These are phyloP conservation scores for Euphorbia lathyris DNA, from an alignment of 345 rosid species.

Conservation along the genomic window DNA sequence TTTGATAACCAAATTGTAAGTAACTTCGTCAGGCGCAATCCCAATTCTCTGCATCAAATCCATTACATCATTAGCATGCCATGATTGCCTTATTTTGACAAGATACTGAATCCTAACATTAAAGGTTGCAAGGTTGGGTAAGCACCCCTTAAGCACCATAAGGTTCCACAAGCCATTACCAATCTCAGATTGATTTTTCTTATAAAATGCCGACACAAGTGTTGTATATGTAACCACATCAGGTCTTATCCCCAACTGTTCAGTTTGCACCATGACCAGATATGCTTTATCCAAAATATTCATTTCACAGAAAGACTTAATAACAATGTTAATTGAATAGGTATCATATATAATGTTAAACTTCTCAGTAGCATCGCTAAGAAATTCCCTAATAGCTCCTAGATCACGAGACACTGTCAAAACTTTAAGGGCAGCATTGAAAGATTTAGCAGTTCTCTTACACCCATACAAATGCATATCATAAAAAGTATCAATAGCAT, in stretches of 20 bases:
- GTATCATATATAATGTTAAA: constrained; percentile 46
- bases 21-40: constrained; percentile 56
- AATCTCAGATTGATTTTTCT: constrained; percentile 42
- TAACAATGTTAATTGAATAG: constrained; percentile 53
- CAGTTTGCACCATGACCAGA: constrained; percentile 51
- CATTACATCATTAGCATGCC: constrained; percentile 69
- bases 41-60: constrained; percentile 54
- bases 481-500: constrained; percentile 56
- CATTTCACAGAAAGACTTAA: constrained; percentile 58
- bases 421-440: constrained; percentile 67
- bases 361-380: constrained; percentile 35
- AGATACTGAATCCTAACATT: constrained; percentile 72
- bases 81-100: constrained; percentile 53
- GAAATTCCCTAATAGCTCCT: constrained; percentile 45
- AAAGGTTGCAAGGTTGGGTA: constrained; percentile 68
- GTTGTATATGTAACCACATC: constrained; percentile 77
- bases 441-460: constrained; percentile 65
- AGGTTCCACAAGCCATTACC: constrained; percentile 82
- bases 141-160: constrained; percentile 70
- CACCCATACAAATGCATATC: constrained; percentile 63
- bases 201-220: constrained; percentile 65
- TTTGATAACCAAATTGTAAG: constrained; percentile 78
- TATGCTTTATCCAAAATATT: constrained; percentile 54
- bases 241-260: constrained; percentile 51
- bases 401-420: constrained; percentile 47